Conservation (phyloP, 2,329 filamentous ascomycete species). For the Cladosporium oxysporum region DNA sequence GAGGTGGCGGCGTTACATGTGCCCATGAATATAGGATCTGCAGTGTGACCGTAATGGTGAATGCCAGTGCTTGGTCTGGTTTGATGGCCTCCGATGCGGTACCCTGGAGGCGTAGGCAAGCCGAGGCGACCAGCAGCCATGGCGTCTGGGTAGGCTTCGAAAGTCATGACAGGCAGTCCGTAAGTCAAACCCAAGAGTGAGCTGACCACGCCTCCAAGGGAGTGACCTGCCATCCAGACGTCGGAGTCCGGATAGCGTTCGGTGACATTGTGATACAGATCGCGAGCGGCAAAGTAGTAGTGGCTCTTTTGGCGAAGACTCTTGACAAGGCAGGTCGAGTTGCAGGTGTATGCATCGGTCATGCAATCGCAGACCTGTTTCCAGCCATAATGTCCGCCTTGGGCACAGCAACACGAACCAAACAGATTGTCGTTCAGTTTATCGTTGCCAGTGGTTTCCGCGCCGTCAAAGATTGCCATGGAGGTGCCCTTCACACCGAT, state of each 20-base stretch:
- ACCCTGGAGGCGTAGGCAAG: slow-evolving; percentile 76
- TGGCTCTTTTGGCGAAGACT: slow-evolving; percentile 77
- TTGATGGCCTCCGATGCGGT: slow-evolving; percentile 70
- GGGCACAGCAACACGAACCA: slow-evolving; percentile 93
- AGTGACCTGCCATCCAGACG: slow-evolving; percentile 87
- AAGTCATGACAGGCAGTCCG: slow-evolving; percentile 83
- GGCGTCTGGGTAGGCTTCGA: slow-evolving; percentile 87
- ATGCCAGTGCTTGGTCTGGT: slow-evolving; percentile 70
- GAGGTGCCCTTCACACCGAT: slow-evolving; percentile 71
- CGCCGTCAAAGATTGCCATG: slow-evolving; percentile 85
- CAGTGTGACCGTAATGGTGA: slow-evolving; percentile 90
- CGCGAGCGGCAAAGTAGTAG: slow-evolving; percentile 83
- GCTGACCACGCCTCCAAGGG: slow-evolving; percentile 81
- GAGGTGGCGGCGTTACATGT: slow-evolving; percentile 87
- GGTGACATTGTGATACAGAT: slow-evolving; percentile 88
- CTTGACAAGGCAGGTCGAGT: slow-evolving; percentile 79
- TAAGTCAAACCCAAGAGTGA: slow-evolving; percentile 86
- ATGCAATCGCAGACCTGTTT: slow-evolving; percentile 90
- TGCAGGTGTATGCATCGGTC: slow-evolving; percentile 80
- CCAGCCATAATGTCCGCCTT: slow-evolving; percentile 86
- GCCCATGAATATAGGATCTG: slow-evolving; percentile 89
- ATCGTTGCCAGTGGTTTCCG: slow-evolving; percentile 91
- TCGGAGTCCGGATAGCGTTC: slow-evolving; percentile 78
- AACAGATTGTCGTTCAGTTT: slow-evolving; percentile 98
- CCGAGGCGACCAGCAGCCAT: slow-evolving; percentile 79